Base-by-base conservation (phyloP, 2,329 filamentous ascomycete genomes). In the Tolypocladium endophyticum region DNA sequence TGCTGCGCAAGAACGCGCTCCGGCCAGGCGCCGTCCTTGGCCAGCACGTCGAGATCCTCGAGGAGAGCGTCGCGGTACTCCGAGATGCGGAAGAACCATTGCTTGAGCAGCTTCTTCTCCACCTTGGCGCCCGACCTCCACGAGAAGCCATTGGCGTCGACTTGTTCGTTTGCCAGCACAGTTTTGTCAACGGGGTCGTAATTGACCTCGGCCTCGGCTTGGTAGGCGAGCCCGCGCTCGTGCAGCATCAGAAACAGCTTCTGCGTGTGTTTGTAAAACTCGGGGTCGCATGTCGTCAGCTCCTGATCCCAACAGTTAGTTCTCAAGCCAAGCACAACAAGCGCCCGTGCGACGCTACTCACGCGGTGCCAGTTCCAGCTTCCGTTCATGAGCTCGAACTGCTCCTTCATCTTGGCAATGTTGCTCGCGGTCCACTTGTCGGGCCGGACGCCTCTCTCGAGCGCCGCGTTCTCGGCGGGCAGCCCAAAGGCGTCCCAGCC, bases 401-500 rank as follows among this genome's bases (percentile, higher is more conserved):
- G 91, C 64, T 84, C 79, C 78, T 92, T 95, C 92, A 96, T 96
- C 67, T 83, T 87, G 45, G 79, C 78, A 66, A 96, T 95, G 69
- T 96, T 96, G 65, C 80, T 78, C 68, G 79, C 81, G 0, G 92
- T 96, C 92, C 92, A 96, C 9, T 78, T 79, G 9, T 83, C 87
- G 1, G 92, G 91, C 68, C 89, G 84, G 61, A 93, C 81, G 16
- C 90, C 89, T 62, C 88, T 79, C 73, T 95, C 90, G 60, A 95
- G 88, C 11, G 92, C 92, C 23, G 92, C 92, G 75, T 96, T 96
- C 73, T 96, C 92, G 52, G 92, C 92, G 14, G 92, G 92, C 59
- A 96, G 77, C 2, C 92, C 92, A 74, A 96, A 96, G 6, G 90
- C 89, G 77, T 96, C 92, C 91, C 92, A 96, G 14, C 92, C 92